Evolutionary conservation across 441 rosid genomes (phyloP), one percentile per base, ranked within the genome.

Genomic region (Populus hybrid): DNA sequence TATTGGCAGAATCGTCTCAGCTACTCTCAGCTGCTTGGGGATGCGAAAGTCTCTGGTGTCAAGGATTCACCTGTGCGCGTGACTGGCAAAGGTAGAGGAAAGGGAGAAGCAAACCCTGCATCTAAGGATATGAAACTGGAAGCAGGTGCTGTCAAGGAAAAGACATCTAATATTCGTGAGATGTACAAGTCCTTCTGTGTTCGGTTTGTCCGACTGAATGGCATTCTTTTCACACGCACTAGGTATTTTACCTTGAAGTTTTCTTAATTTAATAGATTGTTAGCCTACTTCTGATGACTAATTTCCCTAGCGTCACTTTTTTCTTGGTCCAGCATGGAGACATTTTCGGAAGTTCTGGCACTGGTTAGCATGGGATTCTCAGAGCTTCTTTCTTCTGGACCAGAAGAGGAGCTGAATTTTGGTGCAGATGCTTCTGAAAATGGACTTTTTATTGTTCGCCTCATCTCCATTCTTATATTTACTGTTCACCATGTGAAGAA

Each of bases 171-270:
- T 66, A 67, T 82, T 78, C 87, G 70, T 59, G 97, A 91, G 76
- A 79, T 75, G 69, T 78, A 74, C 66, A 96, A 85, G 85, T 80
- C 88, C 4, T 92, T 94, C 57, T 90, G 97, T 84, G 83, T 84
- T 76, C 86, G 91, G 26, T 94, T 96, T 90, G 95, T 93, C 69
- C 98, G 97, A 36, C 81, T 94, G 63, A 94, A 92, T 78, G 98
- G 98, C 73, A 91, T 96, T 85, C 92, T 94, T 21, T 96, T 94
- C 80, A 94, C 99, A 26, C 88, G 91, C 73, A 93, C 96, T 73
- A 96, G 99, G 98, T 96, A 85, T 54, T 30, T 24, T 74, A 20
- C 68, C 66, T 38, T 34, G 26, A 28, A 4, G 8, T 34, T n/a
- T 82, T 61, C 10, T 9, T 8, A 0, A 9, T 73, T 76, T 57